Evolutionary conservation across 2,329 filamentous ascomycete genomes (phyloP), one percentile per base, ranked within the genome.

Genomic region (Nemania serpens): DNA sequence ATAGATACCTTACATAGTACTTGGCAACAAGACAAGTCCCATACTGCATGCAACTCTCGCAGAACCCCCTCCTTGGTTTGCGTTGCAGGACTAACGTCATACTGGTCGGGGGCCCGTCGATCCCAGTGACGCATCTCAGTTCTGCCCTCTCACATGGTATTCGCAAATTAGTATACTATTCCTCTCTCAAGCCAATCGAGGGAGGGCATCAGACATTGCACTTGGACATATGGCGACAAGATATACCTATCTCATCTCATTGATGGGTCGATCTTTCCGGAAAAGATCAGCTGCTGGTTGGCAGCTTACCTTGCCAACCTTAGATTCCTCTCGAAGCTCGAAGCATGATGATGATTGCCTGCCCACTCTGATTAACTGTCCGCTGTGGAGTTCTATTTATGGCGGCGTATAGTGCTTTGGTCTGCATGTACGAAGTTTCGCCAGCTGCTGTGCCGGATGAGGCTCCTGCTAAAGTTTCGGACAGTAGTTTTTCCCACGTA

Each of bases 11-110:
- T n/a, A n/a, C n/a, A n/a, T n/a, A n/a, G n/a, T n/a, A n/a, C 11
- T 39, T 39, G 36, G 36, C 36, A 39, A 39, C 36, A 39, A 25
- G 49, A 52, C 36, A 29, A 33, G n/a, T 29, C 18, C 51, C 42
- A 46, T 36, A 45, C 11, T 29, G 15, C 22, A 34, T 29, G 13
- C 20, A 42, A 49, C 37, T 25, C 39, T 50, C 45, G 50, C 18
- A 37, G 39, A 45, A 45, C 49, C 41, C 54, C 43, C 50, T 49
- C 43, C 52, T 33, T 48, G 20, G 25, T 33, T 48, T 48, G 2
- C 15, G 45, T 29, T 55, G 58, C 51, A 55, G 45, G 51, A 46
- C 12, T 13, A 55, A 63, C 61, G 61, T 63, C 61, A 63, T 63
- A 53, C 15, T 55, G 22, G 47, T 17, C 54, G n/a, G 33, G 12